These are phyloP conservation scores for Xylariaceae sp. DNA, from an alignment of 2,329 filamentous ascomycete genomes.

Conservation along the genomic window DNA sequence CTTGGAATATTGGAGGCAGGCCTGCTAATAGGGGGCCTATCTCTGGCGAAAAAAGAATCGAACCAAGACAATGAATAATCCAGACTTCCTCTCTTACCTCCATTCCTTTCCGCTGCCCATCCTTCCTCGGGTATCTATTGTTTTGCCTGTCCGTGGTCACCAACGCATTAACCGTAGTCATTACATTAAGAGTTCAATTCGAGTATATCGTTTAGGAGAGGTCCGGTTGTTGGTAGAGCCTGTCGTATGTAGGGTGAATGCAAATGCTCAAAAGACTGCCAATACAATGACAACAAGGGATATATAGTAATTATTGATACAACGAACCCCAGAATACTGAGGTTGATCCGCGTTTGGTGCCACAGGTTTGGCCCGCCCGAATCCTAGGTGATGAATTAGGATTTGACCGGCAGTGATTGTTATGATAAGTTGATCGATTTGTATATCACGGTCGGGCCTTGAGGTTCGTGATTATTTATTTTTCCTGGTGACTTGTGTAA, in stretches of 20 bases:
- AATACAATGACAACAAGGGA: slow-evolving; percentile 17
- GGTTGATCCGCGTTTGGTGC: slow-evolving; percentile 4
- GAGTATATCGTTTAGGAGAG: slow-evolving; percentile 13
- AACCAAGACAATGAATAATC: slow-evolving; percentile 17
- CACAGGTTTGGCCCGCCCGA: neutral
- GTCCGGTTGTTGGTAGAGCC: slow-evolving; percentile 15
- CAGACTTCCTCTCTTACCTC: slow-evolving; percentile 13
- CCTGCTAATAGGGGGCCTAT: slow-evolving; percentile 9
- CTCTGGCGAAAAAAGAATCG: slow-evolving; percentile 10
- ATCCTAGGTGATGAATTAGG: neutral
- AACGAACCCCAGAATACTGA: slow-evolving; percentile 12
- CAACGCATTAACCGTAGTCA: slow-evolving; percentile 31
- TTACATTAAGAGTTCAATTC: slow-evolving; percentile 31
- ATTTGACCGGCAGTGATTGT: neutral
- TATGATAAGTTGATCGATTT: neutral
- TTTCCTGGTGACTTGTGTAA: slow-evolving; percentile 36
- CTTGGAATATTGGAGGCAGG: slow-evolving; percentile 17
- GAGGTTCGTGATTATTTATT: slow-evolving; percentile 5
- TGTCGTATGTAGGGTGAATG: slow-evolving; percentile 12
- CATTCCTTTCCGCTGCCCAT: slow-evolving; percentile 21
- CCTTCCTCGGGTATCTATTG: slow-evolving; percentile 30
- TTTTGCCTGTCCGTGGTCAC: slow-evolving; percentile 24
- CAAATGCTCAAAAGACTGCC: slow-evolving; percentile 23
- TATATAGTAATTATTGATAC: slow-evolving; percentile 26
- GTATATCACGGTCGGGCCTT: neutral